Conservation (phyloP, 805 yeast species). For the Wickerhamiella azymoides region DNA sequence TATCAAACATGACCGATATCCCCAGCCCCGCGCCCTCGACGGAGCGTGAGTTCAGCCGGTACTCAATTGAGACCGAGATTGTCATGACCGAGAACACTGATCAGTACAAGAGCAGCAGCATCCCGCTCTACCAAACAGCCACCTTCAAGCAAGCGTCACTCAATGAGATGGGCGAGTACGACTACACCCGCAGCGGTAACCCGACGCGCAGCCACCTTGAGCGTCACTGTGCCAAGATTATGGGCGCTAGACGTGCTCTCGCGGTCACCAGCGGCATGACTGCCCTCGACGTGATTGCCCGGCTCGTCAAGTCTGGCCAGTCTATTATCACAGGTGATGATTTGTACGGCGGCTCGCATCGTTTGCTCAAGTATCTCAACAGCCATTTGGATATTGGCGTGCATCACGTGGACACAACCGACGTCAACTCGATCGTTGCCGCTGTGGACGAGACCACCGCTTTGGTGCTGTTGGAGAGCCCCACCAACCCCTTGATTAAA, state of each 20-base stretch:
- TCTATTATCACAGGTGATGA: slow-evolving; percentile 92
- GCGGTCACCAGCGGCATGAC: slow-evolving; percentile 92
- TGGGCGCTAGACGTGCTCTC: slow-evolving; percentile 61
- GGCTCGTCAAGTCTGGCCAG: slow-evolving; percentile 66
- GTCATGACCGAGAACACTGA: slow-evolving; percentile 51
- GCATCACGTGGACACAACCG: slow-evolving; percentile 70
- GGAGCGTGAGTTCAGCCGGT: slow-evolving; percentile 25
- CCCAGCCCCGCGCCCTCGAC: slow-evolving; percentile 29
- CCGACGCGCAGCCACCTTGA: slow-evolving; percentile 81
- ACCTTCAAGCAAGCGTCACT: slow-evolving; percentile 75
- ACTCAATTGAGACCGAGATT: slow-evolving; percentile 54
- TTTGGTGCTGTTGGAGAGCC: slow-evolving; percentile 76
- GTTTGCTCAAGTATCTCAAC: slow-evolving; percentile 61
- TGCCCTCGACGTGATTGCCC: slow-evolving; percentile 70
- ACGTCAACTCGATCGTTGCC: slow-evolving; percentile 43
- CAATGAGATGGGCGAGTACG: slow-evolving; percentile 65
- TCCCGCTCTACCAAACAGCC: slow-evolving; percentile 88
- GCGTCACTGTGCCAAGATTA: slow-evolving; percentile 59
- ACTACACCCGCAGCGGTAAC: slow-evolving; percentile 84
- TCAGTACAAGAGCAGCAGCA: slow-evolving; percentile 63
- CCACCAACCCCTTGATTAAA: slow-evolving; percentile 87
- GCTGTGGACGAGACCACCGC: slow-evolving; percentile 46
- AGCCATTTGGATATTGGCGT: slow-evolving; percentile 52
- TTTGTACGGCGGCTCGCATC: slow-evolving; percentile 84
- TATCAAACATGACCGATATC: slow-evolving; percentile 1